Conservation (phyloP, 148 eudicot species). For the Rhododendron simsii region DNA sequence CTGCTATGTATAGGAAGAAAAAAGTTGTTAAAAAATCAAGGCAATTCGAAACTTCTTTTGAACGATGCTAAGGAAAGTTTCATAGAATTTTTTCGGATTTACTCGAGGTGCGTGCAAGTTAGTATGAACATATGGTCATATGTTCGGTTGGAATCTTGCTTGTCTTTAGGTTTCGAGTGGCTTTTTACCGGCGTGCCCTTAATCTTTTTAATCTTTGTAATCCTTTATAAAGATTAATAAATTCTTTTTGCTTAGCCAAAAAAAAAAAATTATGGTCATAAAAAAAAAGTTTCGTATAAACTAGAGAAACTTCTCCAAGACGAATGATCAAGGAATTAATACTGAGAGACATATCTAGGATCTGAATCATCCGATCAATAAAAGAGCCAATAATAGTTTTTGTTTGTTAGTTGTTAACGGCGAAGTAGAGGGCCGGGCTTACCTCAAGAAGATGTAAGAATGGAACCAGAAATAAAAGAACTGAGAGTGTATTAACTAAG, state of each 20-base stretch:
- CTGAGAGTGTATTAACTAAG: background rate
- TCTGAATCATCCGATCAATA: background rate
- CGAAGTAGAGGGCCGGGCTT: background rate
- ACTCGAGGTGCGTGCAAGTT: background rate
- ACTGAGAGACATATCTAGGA: background rate
- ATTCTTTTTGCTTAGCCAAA: too few relatives aligned
- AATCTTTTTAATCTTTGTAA: too few relatives aligned
- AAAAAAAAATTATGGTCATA: too few relatives aligned
- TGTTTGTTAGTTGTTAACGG: background rate
- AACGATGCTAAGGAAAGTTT: background rate
- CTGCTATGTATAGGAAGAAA: too few relatives aligned
- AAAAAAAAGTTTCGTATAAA: too few relatives aligned
- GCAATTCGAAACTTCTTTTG: background rate
- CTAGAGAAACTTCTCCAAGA: background rate
- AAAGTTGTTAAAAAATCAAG: background rate
- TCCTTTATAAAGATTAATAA: too few relatives aligned
- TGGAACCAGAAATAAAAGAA: background rate
- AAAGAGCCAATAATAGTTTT: background rate
- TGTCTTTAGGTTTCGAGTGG: too few relatives aligned
- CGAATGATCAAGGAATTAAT: background rate
- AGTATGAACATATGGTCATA: too few relatives aligned
- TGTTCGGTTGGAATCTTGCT: too few relatives aligned
- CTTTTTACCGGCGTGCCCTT: too few relatives aligned
- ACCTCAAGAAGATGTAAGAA: background rate
- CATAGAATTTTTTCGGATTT: too few relatives aligned